These are phyloP conservation scores for Sinapis alba DNA, from an alignment of 441 rosid genomes.

Conservation along the genomic window DNA sequence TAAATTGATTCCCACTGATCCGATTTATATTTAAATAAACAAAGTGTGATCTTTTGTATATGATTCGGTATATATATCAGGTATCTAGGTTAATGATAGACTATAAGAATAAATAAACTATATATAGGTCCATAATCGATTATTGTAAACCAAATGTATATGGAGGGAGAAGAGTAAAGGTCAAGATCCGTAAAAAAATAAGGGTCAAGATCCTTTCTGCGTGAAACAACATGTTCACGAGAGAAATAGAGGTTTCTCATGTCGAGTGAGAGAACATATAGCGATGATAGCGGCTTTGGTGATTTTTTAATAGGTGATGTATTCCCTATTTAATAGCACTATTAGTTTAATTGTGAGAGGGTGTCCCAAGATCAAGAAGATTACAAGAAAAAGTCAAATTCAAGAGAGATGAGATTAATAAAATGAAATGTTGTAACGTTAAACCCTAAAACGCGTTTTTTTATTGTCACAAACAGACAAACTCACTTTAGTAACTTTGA, in stretches of 20 bases:
- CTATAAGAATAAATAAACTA: background rate
- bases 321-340: background rate
- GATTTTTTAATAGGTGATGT: background rate
- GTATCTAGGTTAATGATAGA: background rate
- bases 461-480: conserved; percentile 50
- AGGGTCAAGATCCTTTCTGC: conserved; percentile 13
- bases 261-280: conserved; percentile 37
- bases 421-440: conserved; percentile 30
- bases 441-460: conserved; percentile 64
- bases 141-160: background rate
- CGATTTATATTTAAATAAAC: background rate
- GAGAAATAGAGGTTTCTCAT: background rate
- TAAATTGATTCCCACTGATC: background rate
- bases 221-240: conserved; percentile 22
- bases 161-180: conserved; percentile 3
- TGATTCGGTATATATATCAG: background rate
- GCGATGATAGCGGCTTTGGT: conserved; percentile 67
- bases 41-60: conserved; percentile 5
- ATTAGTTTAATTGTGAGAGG: background rate
- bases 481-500: conserved; percentile 40
- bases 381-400: conserved; percentile 52
- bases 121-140: background rate
- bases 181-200: conserved; percentile 14
- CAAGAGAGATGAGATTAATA: conserved; percentile 19
- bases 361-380: background rate